Conservation (phyloP, 2,329 filamentous ascomycete genomes). For the Pseudogymnoascus sp. region DNA sequence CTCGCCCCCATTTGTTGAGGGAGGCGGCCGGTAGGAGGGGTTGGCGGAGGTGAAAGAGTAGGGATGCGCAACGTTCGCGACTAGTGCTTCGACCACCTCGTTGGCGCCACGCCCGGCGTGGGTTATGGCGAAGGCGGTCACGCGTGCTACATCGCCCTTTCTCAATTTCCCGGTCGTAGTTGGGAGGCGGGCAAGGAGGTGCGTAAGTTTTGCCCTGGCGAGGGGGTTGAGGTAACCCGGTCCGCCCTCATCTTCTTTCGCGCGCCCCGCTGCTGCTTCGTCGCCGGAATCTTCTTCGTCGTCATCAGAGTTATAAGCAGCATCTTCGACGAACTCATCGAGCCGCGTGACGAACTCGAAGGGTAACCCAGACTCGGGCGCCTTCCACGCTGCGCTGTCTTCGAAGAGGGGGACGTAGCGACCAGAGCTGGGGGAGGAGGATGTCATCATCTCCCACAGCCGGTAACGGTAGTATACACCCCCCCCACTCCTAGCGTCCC, state of each 20-base stretch:
- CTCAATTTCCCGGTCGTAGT: conserved; percentile 65
- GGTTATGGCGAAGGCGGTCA: conserved; percentile 82
- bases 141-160: conserved; percentile 76
- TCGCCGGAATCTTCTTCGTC: conserved; percentile 63
- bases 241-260: conserved; percentile 23
- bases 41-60: conserved; percentile 68
- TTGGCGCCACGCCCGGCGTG: conserved; percentile 80
- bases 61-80: conserved; percentile 73
- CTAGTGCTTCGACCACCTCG: conserved; percentile 84
- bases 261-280: conserved; percentile 30
- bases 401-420: conserved; percentile 66
- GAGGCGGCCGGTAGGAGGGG: conserved; percentile 33
- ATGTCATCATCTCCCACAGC: conserved; percentile 78
- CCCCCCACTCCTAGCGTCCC: conserved; percentile 70
- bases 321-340: conserved; percentile 73
- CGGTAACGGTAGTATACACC: conserved; percentile 92
- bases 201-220: conserved; percentile 75
- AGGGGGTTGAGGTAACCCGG: conserved; percentile 67
- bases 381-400: conserved; percentile 67
- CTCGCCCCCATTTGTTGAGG: conserved; percentile 32
- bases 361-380: conserved; percentile 63
- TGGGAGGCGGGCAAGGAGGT: conserved; percentile 76
- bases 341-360: conserved; percentile 75
- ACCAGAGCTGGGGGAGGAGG: conserved; percentile 43
- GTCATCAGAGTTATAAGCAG: conserved; percentile 80